phyloP scores from a whole-genome alignment of 768 basidiomycete genomes.

The Xerocomellus chrysenteron region DNA sequence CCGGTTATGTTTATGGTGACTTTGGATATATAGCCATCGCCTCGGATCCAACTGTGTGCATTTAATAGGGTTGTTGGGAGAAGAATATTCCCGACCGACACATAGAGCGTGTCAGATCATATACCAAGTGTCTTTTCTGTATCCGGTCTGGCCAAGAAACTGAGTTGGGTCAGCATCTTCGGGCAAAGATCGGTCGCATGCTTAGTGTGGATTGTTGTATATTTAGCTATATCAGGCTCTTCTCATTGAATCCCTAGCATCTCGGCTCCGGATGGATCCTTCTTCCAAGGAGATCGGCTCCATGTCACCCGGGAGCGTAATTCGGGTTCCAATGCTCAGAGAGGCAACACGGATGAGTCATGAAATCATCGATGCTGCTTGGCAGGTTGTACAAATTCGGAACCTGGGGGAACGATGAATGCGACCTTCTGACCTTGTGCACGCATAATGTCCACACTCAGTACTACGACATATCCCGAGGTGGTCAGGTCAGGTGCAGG shows the following conservation, averaged over 20 bases:
- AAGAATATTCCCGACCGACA: neutral
- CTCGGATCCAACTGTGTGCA: slow-evolving; percentile 33
- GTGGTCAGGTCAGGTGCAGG: too few species aligned
- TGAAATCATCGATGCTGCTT: too few species aligned
- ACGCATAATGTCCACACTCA: too few species aligned
- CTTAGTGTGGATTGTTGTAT: neutral
- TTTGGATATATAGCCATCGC: slow-evolving; percentile 26
- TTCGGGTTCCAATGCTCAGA: neutral
- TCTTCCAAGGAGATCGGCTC: neutral
- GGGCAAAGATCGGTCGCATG: neutral
- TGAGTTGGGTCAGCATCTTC: neutral
- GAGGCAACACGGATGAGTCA: neutral
- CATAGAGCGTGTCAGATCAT: neutral
- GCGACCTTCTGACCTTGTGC: too few species aligned
- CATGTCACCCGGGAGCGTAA: neutral
- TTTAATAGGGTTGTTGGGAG: slow-evolving; percentile 11
- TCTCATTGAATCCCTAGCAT: neutral
- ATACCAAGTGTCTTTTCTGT: neutral
- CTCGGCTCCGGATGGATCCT: neutral
- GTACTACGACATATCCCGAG: too few species aligned
- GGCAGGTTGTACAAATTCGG: too few species aligned
- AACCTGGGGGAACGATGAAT: too few species aligned
- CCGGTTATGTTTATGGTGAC: slow-evolving; percentile 3
- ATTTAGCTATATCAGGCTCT: slow-evolving; percentile 1
- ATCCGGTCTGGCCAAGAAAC: neutral